These are phyloP conservation scores for Mortierella sp. DNA, from an alignment of 371 early-diverging fungal genomes.

Conservation along the genomic window DNA sequence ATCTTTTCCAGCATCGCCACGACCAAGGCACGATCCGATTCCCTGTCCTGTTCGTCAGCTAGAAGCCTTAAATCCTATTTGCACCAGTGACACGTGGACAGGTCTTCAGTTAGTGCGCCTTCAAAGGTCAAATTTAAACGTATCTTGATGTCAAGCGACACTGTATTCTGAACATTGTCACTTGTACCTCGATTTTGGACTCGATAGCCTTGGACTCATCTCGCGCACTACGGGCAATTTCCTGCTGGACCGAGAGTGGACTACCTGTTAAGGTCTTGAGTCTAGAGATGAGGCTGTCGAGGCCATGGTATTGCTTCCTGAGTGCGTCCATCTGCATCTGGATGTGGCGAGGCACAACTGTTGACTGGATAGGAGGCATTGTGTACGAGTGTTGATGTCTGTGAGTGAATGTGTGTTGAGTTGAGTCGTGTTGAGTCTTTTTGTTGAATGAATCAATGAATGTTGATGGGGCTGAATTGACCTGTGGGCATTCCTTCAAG, in stretches of 20 bases:
- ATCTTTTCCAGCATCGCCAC: conserved; percentile 67
- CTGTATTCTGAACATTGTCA: not conserved
- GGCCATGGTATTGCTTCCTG: conserved; percentile 51
- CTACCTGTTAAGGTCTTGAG: conserved; percentile 41
- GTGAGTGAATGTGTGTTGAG: not conserved
- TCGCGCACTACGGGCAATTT: conserved; percentile 44
- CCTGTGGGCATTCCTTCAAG: not conserved
- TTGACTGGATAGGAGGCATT: conserved; percentile 38
- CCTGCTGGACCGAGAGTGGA: conserved; percentile 52
- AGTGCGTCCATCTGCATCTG: conserved; percentile 50
- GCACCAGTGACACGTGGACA: not conserved
- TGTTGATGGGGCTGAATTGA: not conserved
- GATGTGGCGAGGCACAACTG: conserved; percentile 30
- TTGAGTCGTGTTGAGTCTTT: too few species aligned
- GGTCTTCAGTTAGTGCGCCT: not conserved
- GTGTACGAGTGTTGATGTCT: not conserved
- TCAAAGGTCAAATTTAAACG: not conserved
- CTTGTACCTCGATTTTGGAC: conserved; percentile 47
- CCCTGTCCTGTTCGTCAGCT: conserved; percentile 76
- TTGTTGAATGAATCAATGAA: not conserved
- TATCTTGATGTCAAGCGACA: not conserved
- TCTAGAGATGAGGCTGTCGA: conserved; percentile 40
- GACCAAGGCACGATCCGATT: conserved; percentile 62
- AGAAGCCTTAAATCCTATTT: conserved; percentile 65
- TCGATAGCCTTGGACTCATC: conserved; percentile 54